Evolutionary conservation across 2,329 filamentous ascomycete species (phyloP).

Genomic region (Endoconidiophora polonica): DNA sequence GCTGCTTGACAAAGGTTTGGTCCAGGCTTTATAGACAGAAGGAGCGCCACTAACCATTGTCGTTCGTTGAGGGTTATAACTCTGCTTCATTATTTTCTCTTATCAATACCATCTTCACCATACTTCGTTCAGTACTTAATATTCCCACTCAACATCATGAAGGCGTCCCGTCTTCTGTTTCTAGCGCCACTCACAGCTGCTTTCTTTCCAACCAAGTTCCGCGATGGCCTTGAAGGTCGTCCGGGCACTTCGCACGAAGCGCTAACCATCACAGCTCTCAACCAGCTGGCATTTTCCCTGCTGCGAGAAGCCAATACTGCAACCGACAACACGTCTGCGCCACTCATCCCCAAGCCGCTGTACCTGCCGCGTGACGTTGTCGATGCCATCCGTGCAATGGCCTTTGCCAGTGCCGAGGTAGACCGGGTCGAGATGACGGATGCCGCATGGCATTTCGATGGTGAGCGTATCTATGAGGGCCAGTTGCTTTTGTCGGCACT

Average conservation of each 20-base stretch:
- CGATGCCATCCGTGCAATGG: constrained; percentile 10
- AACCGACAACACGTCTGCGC: background rate
- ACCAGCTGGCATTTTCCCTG: background rate
- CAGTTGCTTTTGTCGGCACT: constrained; percentile 7
- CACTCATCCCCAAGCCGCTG: no score
- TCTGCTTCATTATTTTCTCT: no score
- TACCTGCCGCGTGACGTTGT: constrained; percentile 10
- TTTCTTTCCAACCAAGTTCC: constrained; percentile 14
- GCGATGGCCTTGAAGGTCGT: constrained; percentile 10
- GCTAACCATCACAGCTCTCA: constrained; percentile 13
- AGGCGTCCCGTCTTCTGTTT: background rate
- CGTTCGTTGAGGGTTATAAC: no score
- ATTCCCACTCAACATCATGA: constrained; percentile 1
- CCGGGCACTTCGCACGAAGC: constrained; percentile 14
- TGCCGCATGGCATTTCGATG: constrained; percentile 13
- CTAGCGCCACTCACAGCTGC: constrained; percentile 1
- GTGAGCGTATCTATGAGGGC: constrained; percentile 8
- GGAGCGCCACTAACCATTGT: no score
- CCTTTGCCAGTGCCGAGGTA: constrained; percentile 8
- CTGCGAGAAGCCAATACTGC: constrained; percentile 2
- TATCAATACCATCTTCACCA: no score
- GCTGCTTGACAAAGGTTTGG: no score
- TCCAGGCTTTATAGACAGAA: no score
- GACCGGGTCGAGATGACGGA: constrained; percentile 6
- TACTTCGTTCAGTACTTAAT: background rate